These are phyloP conservation scores for Nitzschia sp. DNA, from an alignment of 108 stramenopile genomes.

Conservation along the genomic window DNA sequence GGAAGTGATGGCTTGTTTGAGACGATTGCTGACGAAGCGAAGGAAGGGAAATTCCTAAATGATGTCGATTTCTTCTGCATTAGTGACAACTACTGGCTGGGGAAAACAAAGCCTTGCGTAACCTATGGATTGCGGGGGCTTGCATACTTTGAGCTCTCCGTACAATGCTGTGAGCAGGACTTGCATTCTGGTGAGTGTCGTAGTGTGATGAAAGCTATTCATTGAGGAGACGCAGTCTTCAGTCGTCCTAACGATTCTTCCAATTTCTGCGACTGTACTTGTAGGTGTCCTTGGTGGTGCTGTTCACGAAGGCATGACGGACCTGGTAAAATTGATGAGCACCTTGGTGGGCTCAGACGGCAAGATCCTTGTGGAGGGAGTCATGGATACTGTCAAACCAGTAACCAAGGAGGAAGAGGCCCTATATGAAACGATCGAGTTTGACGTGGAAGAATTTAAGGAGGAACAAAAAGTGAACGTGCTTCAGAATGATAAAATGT, in stretches of 20 bases:
- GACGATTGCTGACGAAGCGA: constrained; percentile 54
- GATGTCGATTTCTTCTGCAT: constrained; percentile 79
- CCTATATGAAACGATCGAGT: constrained; percentile 73
- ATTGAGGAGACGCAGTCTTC: too few species aligned
- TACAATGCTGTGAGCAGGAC: constrained; percentile 72
- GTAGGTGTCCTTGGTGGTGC: constrained; percentile 65
- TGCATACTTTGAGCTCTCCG: constrained; percentile 71
- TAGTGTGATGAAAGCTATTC: background rate
- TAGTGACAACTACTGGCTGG: constrained; percentile 79
- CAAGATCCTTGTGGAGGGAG: constrained; percentile 70
- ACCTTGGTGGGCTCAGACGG: constrained; percentile 71
- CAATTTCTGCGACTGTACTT: background rate
- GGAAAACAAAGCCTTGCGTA: constrained; percentile 75
- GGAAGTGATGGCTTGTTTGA: constrained; percentile 82
- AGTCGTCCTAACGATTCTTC: background rate
- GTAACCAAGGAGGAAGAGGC: constrained; percentile 71
- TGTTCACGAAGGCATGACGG: constrained; percentile 85
- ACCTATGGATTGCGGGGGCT: constrained; percentile 84
- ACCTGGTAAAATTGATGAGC: constrained; percentile 68
- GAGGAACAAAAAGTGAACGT: constrained; percentile 52
- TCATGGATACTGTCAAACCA: constrained; percentile 74
- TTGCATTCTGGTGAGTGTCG: constrained; percentile 62
- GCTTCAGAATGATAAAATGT: constrained; percentile 59
- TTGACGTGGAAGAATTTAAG: constrained; percentile 64
- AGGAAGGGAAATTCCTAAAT: constrained; percentile 64